These are phyloP conservation scores for Pistacia vera DNA, from an alignment of 345 rosid genomes.

Conservation along the genomic window DNA sequence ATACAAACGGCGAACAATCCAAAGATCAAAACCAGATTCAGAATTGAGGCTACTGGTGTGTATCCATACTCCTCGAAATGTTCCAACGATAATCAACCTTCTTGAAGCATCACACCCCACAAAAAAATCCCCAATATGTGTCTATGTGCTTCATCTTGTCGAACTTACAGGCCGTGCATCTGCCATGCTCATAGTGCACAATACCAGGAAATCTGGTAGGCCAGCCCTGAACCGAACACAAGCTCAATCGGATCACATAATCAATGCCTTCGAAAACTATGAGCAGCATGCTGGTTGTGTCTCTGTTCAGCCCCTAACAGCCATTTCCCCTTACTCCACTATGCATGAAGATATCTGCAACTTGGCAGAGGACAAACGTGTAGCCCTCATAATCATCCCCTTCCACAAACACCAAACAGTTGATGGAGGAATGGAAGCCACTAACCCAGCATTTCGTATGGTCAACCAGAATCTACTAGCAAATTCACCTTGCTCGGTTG, in stretches of 20 bases:
- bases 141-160: constrained; percentile 87
- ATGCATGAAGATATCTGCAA: constrained; percentile 94
- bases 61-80: constrained; percentile 84
- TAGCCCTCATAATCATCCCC: constrained; percentile 74
- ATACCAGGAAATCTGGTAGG: constrained; percentile 65
- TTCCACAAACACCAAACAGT: constrained; percentile 95
- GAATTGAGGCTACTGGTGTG: constrained; percentile 72
- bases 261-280: constrained; percentile 80
- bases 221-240: constrained; percentile 83
- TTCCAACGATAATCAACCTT: constrained; percentile 85
- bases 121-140: constrained; percentile 72
- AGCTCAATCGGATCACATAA: constrained; percentile 94
- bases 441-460: constrained; percentile 75
- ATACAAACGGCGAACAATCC: constrained; percentile 68
- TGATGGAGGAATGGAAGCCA: constrained; percentile 95
- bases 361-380: constrained; percentile 88
- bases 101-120: constrained; percentile 85
- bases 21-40: constrained; percentile 64
- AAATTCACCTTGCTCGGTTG: constrained; percentile 86
- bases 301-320: constrained; percentile 83
- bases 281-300: constrained; percentile 63
- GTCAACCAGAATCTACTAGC: constrained; percentile 79
- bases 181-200: constrained; percentile 91
- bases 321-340: constrained; percentile 89
- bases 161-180: constrained; percentile 97